phyloP scores from a whole-genome alignment of 768 basidiomycete genomes.

The Phlebiopsis gigantea region DNA sequence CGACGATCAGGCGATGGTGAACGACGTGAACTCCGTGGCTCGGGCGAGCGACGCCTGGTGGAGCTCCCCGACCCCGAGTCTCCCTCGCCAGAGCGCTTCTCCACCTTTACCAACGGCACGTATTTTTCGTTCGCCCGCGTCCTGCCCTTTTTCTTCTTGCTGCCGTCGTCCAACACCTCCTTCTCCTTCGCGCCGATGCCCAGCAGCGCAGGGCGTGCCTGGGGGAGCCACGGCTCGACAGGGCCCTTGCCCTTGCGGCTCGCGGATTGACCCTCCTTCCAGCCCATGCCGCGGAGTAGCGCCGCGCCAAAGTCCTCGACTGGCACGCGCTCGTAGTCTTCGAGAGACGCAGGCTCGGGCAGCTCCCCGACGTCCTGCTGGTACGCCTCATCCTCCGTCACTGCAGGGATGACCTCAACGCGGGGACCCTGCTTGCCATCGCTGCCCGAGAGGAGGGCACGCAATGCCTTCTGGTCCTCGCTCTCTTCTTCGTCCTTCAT shows the following conservation, averaged over 20 bases:
- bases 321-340: conserved; percentile 88
- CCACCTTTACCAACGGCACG: conserved; percentile 75
- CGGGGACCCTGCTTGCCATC: conserved; percentile 30
- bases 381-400: conserved; percentile 77
- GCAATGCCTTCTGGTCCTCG: conserved; percentile 77
- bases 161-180: conserved; percentile 67
- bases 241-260: conserved; percentile 52
- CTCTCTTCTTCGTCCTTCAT: conserved; percentile 42
- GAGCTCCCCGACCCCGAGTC: conserved; percentile 15
- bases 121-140: conserved; percentile 70
- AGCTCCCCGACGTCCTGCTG: conserved; percentile 78
- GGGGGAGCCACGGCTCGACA: conserved; percentile 77
- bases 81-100: conserved; percentile 29
- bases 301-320: conserved; percentile 92
- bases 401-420: conserved; percentile 59
- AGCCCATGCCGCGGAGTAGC: conserved; percentile 93
- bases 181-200: conserved; percentile 94
- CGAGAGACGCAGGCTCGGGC: conserved; percentile 68
- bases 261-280: conserved; percentile 79
- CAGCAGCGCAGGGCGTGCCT: conserved; percentile 76
- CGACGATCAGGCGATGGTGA: conserved; percentile 36
- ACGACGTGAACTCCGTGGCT: conserved; percentile 41
- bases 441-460: conserved; percentile 62
- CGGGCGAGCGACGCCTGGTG: conserved; percentile 33
- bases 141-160: conserved; percentile 41